Evolutionary conservation across 2,329 filamentous ascomycete genomes (phyloP).

Genomic region (Elsinoe batatas): DNA sequence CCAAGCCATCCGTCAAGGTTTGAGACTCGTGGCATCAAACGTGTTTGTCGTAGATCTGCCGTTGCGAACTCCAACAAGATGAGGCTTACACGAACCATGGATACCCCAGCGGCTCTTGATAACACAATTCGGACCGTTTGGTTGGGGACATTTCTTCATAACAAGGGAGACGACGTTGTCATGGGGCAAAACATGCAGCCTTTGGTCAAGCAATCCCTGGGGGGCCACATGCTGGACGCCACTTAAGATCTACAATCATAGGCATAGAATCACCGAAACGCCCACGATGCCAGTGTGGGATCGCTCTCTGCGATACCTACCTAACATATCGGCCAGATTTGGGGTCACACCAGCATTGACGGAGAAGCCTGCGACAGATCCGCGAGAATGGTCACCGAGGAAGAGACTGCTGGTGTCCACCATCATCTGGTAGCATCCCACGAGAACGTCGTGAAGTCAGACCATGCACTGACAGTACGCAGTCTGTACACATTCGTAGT

Average conservation of each 20-base stretch:
- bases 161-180: neutral
- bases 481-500: conserved; percentile 10
- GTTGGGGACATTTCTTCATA: neutral
- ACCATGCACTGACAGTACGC: neutral
- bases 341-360: neutral
- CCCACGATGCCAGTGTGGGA: too few species aligned
- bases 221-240: too few species aligned
- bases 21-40: neutral
- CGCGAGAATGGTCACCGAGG: neutral
- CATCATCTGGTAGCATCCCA: neutral
- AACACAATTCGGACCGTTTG: neutral
- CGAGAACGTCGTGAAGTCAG: neutral
- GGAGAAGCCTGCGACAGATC: neutral
- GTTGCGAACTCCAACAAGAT: neutral
- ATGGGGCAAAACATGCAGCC: too few species aligned
- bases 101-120: neutral
- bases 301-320: neutral
- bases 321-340: neutral
- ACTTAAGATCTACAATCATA: too few species aligned
- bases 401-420: neutral
- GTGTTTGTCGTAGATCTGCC: neutral
- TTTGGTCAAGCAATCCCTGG: too few species aligned
- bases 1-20: too few species aligned
- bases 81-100: neutral
- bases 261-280: too few species aligned